phyloP scores from a whole-genome alignment of 169 alveolate species.

The Neospora caninum region DNA sequence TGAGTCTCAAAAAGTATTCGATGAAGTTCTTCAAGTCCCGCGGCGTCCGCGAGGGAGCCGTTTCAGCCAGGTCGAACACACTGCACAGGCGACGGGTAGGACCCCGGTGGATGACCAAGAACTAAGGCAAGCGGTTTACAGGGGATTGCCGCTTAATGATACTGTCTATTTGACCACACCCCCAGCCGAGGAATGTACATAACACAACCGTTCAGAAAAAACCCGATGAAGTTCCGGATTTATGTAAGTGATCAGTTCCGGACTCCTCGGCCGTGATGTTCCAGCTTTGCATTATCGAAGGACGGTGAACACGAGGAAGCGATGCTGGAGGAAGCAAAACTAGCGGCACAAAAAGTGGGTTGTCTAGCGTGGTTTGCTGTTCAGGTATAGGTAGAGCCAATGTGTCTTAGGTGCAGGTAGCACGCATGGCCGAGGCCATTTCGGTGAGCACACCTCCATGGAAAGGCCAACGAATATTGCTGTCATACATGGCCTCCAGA shows the following conservation, averaged over 20 bases:
- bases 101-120: not conserved
- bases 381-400: not conserved
- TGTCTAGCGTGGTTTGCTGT: not conserved
- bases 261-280: too few species aligned
- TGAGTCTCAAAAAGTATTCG: constrained; percentile 3
- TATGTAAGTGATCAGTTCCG: not conserved
- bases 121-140: not conserved
- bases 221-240: constrained; percentile 16
- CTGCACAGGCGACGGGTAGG: not conserved
- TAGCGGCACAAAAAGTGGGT: not conserved
- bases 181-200: constrained; percentile 26
- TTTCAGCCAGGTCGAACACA: not conserved
- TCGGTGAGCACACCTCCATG: not conserved
- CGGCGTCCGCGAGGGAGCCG: not conserved
- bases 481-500: not conserved
- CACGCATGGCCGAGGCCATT: not conserved
- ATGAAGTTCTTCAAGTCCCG: not conserved
- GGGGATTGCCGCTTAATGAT: not conserved
- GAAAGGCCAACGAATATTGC: not conserved
- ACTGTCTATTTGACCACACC: not conserved
- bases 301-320: constrained; percentile 18
- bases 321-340: not conserved
- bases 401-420: not conserved
- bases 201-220: constrained; percentile 22
- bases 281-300: not conserved